Percentiles rank a stretch among this genome's conserved stretches.
Evolutionary conservation across 148 eudicot genomes (phyloP).

Genomic region (Fallopia convolvulus): DNA sequence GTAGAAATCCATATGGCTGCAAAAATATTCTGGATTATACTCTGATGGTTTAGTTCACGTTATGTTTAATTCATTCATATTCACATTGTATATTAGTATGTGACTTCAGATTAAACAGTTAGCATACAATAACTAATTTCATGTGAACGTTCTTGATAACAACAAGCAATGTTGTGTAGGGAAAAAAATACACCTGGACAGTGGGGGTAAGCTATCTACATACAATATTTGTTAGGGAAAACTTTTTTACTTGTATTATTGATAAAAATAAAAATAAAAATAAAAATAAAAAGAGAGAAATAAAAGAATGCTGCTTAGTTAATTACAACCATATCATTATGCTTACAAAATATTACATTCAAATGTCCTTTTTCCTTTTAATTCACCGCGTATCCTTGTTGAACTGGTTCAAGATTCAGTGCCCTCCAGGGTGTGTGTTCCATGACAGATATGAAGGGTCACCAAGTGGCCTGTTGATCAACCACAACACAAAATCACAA

Average conservation of each 20-base stretch:
- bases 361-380: neutral
- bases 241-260: neutral
- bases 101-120: no score
- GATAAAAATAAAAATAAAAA: neutral
- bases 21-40: neutral
- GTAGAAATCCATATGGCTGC: neutral
- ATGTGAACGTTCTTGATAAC: no score
- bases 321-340: neutral
- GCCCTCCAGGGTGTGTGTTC: slow-evolving; percentile 70
- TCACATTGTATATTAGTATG: neutral
- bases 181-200: no score
- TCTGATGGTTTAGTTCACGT: neutral
- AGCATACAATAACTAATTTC: no score
- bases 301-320: slow-evolving; percentile 4
- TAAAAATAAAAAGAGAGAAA: neutral
- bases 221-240: neutral
- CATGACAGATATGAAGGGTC: slow-evolving; percentile 63
- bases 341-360: slow-evolving; percentile 1
- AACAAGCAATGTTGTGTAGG: no score
- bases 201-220: neutral
- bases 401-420: neutral
- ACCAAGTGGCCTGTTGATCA: slow-evolving; percentile 55
- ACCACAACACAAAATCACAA: neutral
- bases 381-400: neutral
- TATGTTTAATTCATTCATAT: neutral